Percentiles rank a stretch among this genome's conserved stretches.
Conservation (phyloP, 2,329 filamentous ascomycete species). For the Ophiostoma fasciatum region DNA sequence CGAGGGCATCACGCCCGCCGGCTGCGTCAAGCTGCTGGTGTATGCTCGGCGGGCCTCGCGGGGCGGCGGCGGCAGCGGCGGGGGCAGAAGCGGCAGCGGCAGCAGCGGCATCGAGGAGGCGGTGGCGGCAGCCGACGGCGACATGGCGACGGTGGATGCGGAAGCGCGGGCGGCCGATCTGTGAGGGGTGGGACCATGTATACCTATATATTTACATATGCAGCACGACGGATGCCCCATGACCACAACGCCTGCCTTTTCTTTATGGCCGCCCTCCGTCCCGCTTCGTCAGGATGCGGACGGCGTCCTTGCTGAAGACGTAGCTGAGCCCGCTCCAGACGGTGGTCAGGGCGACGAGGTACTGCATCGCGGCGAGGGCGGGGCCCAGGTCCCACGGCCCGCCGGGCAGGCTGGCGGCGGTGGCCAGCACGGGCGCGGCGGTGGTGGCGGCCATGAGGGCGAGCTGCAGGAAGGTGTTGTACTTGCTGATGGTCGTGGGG, state of each 20-base stretch:
- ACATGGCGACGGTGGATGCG: conserved; percentile 25
- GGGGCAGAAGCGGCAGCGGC: neutral
- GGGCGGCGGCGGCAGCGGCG: neutral
- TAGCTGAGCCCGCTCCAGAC: conserved; percentile 92
- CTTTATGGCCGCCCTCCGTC: too few relatives aligned
- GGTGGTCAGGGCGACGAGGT: conserved; percentile 71
- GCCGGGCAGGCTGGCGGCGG: neutral
- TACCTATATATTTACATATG: too few relatives aligned
- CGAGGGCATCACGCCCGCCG: conserved; percentile 59
- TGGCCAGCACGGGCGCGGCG: conserved; percentile 53
- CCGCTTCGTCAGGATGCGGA: conserved; percentile 58
- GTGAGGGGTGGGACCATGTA: conserved; percentile 7
- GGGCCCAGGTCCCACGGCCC: conserved; percentile 35
- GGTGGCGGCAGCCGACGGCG: conserved; percentile 15
- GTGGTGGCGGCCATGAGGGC: conserved; percentile 75
- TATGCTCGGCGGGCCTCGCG: conserved; percentile 33
- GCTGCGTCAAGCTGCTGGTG: conserved; percentile 44
- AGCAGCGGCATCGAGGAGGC: conserved; percentile 4
- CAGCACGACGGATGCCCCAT: too few relatives aligned
- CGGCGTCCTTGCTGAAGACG: conserved; percentile 76
- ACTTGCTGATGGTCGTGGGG: conserved; percentile 72
- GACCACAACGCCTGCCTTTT: conserved; percentile 4
- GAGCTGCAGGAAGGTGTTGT: conserved; percentile 88
- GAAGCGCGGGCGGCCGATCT: conserved; percentile 24
- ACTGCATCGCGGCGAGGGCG: conserved; percentile 49